phyloP scores from a whole-genome alignment of 306 rosid species.

The Sindora glabra region DNA sequence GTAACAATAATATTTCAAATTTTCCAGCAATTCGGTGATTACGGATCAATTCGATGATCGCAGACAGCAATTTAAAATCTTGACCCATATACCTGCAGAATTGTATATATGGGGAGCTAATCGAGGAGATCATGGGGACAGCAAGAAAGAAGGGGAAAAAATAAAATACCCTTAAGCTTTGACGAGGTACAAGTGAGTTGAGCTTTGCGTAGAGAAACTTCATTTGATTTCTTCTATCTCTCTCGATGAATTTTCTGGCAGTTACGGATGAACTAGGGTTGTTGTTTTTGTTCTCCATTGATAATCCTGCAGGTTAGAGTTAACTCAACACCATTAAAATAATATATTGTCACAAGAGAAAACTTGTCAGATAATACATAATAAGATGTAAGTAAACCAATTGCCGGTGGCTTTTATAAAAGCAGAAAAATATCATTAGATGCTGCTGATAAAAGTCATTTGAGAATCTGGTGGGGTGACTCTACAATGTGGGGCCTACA shows the following conservation, averaged over 20 bases:
- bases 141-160: not conserved
- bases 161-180: slow-evolving; percentile 43
- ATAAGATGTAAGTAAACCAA: not conserved
- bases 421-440: slow-evolving; percentile 15
- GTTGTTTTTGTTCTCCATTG: slow-evolving; percentile 49
- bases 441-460: slow-evolving; percentile 9
- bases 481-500: not conserved
- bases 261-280: slow-evolving; percentile 50
- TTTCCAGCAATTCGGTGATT: no score
- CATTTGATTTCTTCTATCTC: slow-evolving; percentile 65
- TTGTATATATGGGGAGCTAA: no score
- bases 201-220: slow-evolving; percentile 49
- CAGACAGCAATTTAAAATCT: no score
- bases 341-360: not conserved
- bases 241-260: slow-evolving; percentile 57
- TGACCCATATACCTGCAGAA: no score
- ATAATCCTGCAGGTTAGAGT: not conserved
- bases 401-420: slow-evolving; percentile 13
- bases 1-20: no score
- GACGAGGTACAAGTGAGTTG: slow-evolving; percentile 51
- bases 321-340: not conserved
- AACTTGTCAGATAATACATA: not conserved
- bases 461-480: slow-evolving; percentile 22
- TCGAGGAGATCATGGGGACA: not conserved
- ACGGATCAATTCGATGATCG: no score